These are phyloP conservation scores for Kodamaea kakaduensis DNA, from an alignment of 805 yeast genomes.

Conservation along the genomic window DNA sequence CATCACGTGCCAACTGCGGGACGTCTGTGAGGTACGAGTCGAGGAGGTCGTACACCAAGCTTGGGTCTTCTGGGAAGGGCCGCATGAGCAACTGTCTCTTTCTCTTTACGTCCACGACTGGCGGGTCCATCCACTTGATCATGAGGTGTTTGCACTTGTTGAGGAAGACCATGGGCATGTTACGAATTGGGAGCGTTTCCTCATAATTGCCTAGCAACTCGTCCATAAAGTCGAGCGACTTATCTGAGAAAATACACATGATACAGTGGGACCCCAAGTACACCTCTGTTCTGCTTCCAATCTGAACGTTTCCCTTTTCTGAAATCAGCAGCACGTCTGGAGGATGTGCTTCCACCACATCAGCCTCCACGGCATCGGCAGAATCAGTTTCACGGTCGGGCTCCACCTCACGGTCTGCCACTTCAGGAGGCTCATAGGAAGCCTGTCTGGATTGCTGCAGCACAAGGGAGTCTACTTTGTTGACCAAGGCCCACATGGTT, in stretches of 20 bases:
- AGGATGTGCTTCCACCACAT: background rate
- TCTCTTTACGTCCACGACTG: slow-evolving; percentile 18
- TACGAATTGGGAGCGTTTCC: slow-evolving; percentile 23
- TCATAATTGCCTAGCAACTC: slow-evolving; percentile 22
- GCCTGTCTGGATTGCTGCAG: background rate
- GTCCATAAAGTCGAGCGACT: slow-evolving; percentile 32
- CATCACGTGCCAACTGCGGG: slow-evolving; percentile 20
- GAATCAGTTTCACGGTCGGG: slow-evolving; percentile 13
- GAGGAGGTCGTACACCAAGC: slow-evolving; percentile 25
- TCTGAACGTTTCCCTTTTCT: background rate
- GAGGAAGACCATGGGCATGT: slow-evolving; percentile 25
- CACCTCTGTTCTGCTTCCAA: slow-evolving; percentile 11
- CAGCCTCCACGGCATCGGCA: slow-evolving; percentile 7
- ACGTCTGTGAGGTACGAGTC: slow-evolving; percentile 21
- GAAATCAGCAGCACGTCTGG: slow-evolving; percentile 4
- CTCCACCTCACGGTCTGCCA: slow-evolving; percentile 10
- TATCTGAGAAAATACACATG: slow-evolving; percentile 30
- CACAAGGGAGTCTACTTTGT: slow-evolving; percentile 23
- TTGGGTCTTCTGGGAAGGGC: slow-evolving; percentile 22
- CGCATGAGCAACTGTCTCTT: slow-evolving; percentile 17
- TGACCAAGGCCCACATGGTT: slow-evolving; percentile 16
- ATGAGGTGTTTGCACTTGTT: slow-evolving; percentile 16
- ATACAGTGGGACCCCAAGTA: slow-evolving; percentile 37
- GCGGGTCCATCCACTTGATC: slow-evolving; percentile 31
- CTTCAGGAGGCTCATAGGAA: too few species aligned